Evolutionary conservation across 805 yeast species (phyloP).

Genomic region (Lachancea cidri): DNA sequence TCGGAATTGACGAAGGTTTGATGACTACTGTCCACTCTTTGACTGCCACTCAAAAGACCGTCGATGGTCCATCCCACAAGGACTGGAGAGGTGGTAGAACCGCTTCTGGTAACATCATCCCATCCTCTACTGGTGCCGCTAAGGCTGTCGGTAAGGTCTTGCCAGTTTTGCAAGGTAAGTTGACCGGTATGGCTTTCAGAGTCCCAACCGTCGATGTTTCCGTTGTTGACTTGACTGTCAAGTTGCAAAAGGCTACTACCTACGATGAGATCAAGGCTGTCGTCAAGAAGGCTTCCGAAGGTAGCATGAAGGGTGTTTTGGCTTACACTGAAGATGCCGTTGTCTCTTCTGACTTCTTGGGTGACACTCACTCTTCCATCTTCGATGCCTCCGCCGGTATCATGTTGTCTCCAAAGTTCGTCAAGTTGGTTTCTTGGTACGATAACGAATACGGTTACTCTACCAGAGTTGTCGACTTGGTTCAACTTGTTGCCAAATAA

Average conservation of each 20-base stretch:
- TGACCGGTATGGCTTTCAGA: conserved; percentile 71
- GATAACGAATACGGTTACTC: conserved; percentile 75
- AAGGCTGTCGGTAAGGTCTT: conserved; percentile 72
- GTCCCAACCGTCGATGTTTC: conserved; percentile 71
- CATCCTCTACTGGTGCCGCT: conserved; percentile 74
- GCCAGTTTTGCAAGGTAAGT: conserved; percentile 66
- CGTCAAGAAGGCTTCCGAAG: conserved; percentile 54
- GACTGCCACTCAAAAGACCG: conserved; percentile 70
- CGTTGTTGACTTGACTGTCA: conserved; percentile 66
- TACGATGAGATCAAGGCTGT: conserved; percentile 61
- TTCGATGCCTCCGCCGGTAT: conserved; percentile 68
- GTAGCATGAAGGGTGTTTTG: conserved; percentile 55
- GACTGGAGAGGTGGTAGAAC: conserved; percentile 82
- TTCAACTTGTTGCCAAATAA: conserved; percentile 52
- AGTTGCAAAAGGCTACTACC: conserved; percentile 51
- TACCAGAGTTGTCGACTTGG: conserved; percentile 69
- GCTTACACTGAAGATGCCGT: conserved; percentile 70
- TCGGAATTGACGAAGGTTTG: conserved; percentile 68
- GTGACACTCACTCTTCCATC: conserved; percentile 58
- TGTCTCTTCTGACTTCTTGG: conserved; percentile 65
- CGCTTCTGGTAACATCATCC: conserved; percentile 70
- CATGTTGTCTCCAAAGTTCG: conserved; percentile 64
- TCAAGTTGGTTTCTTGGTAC: conserved; percentile 68
- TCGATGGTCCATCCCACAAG: conserved; percentile 72
- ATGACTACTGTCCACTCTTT: conserved; percentile 72